Evolutionary conservation across 805 yeast species (phyloP).

Genomic region (Maudiozyma pseudohumilis): DNA sequence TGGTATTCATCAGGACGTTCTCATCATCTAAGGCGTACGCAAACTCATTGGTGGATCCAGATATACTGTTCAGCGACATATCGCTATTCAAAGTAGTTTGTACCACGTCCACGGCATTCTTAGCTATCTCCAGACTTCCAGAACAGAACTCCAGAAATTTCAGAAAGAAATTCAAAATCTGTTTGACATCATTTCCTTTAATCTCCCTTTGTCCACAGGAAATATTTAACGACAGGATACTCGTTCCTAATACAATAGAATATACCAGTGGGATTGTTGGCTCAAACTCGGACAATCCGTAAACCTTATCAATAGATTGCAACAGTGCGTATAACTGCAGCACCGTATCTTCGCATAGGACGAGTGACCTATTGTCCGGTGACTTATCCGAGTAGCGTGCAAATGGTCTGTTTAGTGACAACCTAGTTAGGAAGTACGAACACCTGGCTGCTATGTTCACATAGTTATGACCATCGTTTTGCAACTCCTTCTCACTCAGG

Average conservation of each 20-base stretch:
- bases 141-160: not conserved
- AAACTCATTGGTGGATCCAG: too few species aligned
- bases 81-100: not conserved
- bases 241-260: not conserved
- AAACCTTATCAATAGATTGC: not conserved
- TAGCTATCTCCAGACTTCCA: not conserved
- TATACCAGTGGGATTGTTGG: not conserved
- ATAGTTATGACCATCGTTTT: not conserved
- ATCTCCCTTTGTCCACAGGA: not conserved
- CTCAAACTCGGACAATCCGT: not conserved
- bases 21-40: too few species aligned
- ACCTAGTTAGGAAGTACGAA: not conserved
- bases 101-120: not conserved
- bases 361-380: not conserved
- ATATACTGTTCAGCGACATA: too few species aligned
- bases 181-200: not conserved
- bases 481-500: not conserved
- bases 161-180: not conserved
- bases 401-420: not conserved
- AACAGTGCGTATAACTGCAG: not conserved
- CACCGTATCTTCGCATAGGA: not conserved
- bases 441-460: not conserved
- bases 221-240: not conserved
- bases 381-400: not conserved
- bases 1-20: too few species aligned